Evolutionary conservation across 805 yeast species (phyloP), one percentile per base, ranked within the genome.

Genomic region (Tetrapisispora pingtungensis): DNA sequence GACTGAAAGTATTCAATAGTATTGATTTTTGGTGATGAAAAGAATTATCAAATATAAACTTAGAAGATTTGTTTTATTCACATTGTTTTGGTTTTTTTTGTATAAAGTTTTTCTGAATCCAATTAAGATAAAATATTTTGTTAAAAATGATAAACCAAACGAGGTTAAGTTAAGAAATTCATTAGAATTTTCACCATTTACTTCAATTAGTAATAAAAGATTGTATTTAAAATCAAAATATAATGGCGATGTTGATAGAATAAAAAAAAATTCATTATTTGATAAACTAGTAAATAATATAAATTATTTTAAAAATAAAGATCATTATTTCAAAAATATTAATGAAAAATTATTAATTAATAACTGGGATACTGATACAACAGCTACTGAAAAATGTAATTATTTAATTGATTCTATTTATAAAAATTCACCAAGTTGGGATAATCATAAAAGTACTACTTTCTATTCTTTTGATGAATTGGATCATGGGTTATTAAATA

Each of bases 331-430:
- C n/a, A 17, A 35, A 14, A 20, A 41, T 27, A 12, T n/a, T 19
- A 38, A 34, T 7, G 36, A 19, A 20, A 33, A 41, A 22, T 20
- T 41, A 28, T 34, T 37, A 17, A 5, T 33, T 18, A 24, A 33
- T 33, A 7, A 33, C 3, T 33, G 43, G 33, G 17, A 40, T 17
- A 7, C 7, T 7, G 34, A 15, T 10, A 10, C 30, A 8, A 12
- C 13, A 10, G 20, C 17, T 15, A 28, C 28, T 20, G 10, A 49
- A 15, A 51, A 51, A 47, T 59, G 63, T 42, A 49, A 51, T 10
- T 49, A 50, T 40, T 44, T 54, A 40, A 47, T 54, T 39, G 52
- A 54, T 12, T 43, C 46, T 8, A 44, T 53, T 3, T 56, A 58
- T 38, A 41, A 41, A 10, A 40, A 41, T 14, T 46, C 50, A 40